These are phyloP conservation scores for Cytospora paraplurivora DNA, from an alignment of 2,329 filamentous ascomycete genomes.

Conservation along the genomic window DNA sequence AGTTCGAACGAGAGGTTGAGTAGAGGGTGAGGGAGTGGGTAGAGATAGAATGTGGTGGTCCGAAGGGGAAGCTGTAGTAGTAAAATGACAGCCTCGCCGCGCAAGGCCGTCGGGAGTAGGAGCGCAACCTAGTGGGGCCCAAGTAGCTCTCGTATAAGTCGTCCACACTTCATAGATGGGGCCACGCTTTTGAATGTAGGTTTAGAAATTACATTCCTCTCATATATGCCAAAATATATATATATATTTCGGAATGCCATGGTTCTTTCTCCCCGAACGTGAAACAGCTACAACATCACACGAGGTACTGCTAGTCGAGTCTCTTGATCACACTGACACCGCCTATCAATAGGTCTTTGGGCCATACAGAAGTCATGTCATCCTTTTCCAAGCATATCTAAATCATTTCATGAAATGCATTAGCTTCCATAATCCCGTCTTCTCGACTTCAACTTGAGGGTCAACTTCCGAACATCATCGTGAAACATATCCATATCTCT, in stretches of 20 bases:
- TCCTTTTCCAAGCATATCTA: not conserved
- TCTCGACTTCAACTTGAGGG: not conserved
- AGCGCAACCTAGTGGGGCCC: constrained; percentile 9
- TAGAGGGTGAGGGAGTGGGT: not conserved
- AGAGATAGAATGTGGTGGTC: not conserved
- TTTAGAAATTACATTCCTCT: no score
- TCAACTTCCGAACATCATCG: not conserved
- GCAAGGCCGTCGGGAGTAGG: constrained; percentile 6
- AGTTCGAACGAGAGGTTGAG: not conserved
- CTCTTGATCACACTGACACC: not conserved
- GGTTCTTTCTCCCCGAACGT: no score
- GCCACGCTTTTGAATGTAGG: not conserved
- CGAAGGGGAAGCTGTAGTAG: not conserved
- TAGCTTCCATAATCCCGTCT: not conserved
- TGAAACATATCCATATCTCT: not conserved
- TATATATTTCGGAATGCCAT: no score
- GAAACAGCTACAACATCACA: no score
- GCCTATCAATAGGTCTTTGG: not conserved
- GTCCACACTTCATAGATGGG: not conserved
- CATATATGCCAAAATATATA: no score
- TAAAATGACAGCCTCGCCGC: constrained; percentile 9
- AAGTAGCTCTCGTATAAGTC: constrained; percentile 2
- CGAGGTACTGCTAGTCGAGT: no score
- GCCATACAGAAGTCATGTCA: not conserved
- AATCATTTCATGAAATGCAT: not conserved